phyloP scores from a whole-genome alignment of 106 monocot species.

The Ottelia alismoides region DNA sequence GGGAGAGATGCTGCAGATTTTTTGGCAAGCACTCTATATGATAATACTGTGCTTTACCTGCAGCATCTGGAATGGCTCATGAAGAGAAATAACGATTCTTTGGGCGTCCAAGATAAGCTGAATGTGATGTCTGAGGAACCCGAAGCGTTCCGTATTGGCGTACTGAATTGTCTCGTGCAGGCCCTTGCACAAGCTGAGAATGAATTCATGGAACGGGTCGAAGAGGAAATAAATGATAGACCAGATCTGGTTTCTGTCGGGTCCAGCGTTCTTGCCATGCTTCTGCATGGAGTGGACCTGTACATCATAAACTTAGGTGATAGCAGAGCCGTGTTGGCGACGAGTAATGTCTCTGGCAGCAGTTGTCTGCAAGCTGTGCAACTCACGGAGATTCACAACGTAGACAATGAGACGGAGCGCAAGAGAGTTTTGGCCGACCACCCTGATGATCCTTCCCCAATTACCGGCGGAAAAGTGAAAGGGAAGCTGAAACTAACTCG shows the following conservation, averaged over 20 bases:
- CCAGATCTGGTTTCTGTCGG: conserved; percentile 82
- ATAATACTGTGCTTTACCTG: conserved; percentile 37
- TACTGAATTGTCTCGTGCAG: conserved; percentile 40
- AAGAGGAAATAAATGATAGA: conserved; percentile 70
- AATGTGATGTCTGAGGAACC: background rate
- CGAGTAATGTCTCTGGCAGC: conserved; percentile 5
- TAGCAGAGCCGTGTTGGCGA: conserved; percentile 82
- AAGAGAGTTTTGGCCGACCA: conserved; percentile 49
- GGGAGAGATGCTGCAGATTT: conserved; percentile 92
- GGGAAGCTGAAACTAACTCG: conserved; percentile 73
- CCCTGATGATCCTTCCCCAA: conserved; percentile 50
- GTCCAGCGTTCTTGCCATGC: conserved; percentile 54
- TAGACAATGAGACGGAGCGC: conserved; percentile 46
- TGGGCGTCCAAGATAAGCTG: background rate
- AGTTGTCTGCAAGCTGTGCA: conserved; percentile 35
- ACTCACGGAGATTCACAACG: conserved; percentile 59
- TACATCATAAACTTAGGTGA: conserved; percentile 72
- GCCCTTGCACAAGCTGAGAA: conserved; percentile 73
- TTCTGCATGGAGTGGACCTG: conserved; percentile 63
- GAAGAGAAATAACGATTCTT: conserved; percentile 19
- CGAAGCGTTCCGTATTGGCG: conserved; percentile 32
- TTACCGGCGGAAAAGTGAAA: conserved; percentile 52
- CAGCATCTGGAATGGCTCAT: conserved; percentile 33
- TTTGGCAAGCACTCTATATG: conserved; percentile 65
- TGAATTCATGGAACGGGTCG: conserved; percentile 64